Base-by-base conservation (phyloP, 1,284 basidiomycete genomes). In the Fistulina hepatica region DNA sequence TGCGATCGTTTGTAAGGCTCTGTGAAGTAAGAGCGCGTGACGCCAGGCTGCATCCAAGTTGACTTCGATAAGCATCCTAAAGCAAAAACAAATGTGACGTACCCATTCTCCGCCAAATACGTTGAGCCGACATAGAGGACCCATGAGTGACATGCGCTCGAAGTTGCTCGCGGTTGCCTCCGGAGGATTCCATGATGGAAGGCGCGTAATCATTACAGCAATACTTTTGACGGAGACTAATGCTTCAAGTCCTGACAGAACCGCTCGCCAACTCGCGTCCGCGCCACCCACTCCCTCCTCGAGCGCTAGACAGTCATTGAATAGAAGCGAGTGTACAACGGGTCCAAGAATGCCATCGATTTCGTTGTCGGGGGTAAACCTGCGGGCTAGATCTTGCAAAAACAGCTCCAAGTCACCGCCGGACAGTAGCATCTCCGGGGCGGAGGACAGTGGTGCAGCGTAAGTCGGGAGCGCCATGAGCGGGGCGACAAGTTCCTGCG, bases 81-180 rank as follows among this genome's bases (percentile, higher is more conserved):
- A 15, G 34, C 21, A 40, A 23, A 28, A 36, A 33, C 36, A 35
- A 31, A 30, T 12, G 20, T 15, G 22, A 67, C 78, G 56, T 50
- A 90, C 90, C 76, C 89, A 94, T 64, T 93, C 89, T 40, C 78
- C 67, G 5, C 78, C 73, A 55, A 93, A 94, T 5, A 92, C 78
- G 30, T 82, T 81, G 28, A 95, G 61, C 22, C 89, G 65, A 42
- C 84, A 73, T 16, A 95, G 58, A 0, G 89, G 89, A 0, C 92
- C 92, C 44, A 95, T 61, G 36, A 95, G 56, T 10, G 79, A 75
- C 15, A 57, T 47, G 1, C 58, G 69, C 57, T 91, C 81, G 53
- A 85, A 76, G 1, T 60, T 69, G 2, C 69, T 55, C 3, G 80
- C 73, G 3, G 67, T 73, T 15, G 72, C 73, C 47, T 63, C 52